Conservation (phyloP, 371 early-diverging fungal genomes). For the Mucor circinelloides region DNA sequence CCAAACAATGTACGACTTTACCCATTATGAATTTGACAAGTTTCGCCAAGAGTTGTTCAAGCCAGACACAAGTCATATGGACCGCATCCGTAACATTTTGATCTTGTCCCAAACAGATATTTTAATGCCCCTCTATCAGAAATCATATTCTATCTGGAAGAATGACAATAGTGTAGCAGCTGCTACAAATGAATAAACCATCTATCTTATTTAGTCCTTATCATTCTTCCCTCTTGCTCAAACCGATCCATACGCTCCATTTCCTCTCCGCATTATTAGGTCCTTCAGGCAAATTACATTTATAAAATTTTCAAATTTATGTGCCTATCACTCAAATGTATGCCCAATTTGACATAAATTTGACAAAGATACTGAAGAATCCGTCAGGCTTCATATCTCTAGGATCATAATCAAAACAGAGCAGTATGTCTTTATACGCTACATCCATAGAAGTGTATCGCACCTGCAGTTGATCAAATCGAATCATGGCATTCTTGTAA, state of each 20-base stretch:
- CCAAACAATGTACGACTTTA: slow-evolving; percentile 20
- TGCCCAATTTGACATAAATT: slow-evolving; percentile 67
- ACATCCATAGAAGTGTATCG: slow-evolving; percentile 62
- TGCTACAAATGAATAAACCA: background rate
- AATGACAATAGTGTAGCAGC: background rate
- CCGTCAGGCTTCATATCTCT: slow-evolving; percentile 80
- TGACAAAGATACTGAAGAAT: slow-evolving; percentile 84
- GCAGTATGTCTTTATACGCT: slow-evolving; percentile 65
- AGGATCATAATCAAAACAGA: slow-evolving; percentile 82
- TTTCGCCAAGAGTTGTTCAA: slow-evolving; percentile 23
- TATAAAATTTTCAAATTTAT: background rate
- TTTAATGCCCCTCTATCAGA: slow-evolving; percentile 16
- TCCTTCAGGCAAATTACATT: background rate
- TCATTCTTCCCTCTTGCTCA: background rate
- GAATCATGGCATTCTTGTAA: slow-evolving; percentile 12
- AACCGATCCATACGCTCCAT: background rate
- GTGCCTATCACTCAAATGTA: too few species aligned
- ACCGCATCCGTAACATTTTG: slow-evolving; percentile 22
- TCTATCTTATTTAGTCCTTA: background rate
- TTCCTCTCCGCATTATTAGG: background rate
- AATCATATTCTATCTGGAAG: slow-evolving; percentile 10
- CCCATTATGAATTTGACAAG: slow-evolving; percentile 25
- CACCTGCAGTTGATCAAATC: slow-evolving; percentile 48
- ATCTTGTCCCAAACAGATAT: slow-evolving; percentile 25
- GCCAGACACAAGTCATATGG: slow-evolving; percentile 19